Base-by-base conservation (phyloP, 2,329 filamentous ascomycete genomes). In the Calonectria ilicicola region DNA sequence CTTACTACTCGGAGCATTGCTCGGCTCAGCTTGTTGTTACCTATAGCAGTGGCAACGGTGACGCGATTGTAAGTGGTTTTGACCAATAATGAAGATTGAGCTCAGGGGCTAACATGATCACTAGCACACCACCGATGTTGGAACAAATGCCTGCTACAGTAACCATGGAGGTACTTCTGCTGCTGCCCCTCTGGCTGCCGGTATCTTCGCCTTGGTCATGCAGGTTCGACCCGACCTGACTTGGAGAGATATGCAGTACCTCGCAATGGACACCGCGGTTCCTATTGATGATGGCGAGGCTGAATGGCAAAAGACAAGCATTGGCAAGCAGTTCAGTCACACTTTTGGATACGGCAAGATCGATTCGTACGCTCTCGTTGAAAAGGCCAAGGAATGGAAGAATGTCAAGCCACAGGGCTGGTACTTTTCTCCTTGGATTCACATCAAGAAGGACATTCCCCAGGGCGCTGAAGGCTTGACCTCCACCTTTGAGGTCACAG, bases 261-360 rank as follows among this genome's bases (percentile, higher is more conserved):
- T 99, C 62, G 93, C 94, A 69, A 89, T 98, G 82, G 87, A 96
- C 79, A 97, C 95, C 1, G 95, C 96, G 0, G 89, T 97, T 32
- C 95, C 94, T 1, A 88, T 98, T 67, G 93, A 97, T 72, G 91
- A 95, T 21, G 80, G 83, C 58, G 80, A 84, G 65, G 92, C 90
- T 42, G 93, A 95, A 75, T 98, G 96, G 94, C 93, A 97, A 82
- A 89, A 90, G 56, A 98, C 95, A 0, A 88, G 90, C 4, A 92
- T 94, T 73, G 96, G 95, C 76, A 95, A 93, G 84, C 92, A 95
- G 79, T 99, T 94, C 86, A 98, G 95, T 81, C 97, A 99, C 83
- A 95, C 95, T 58, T 99, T 94, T 85, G 97, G 96, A 51, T 99
- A 98, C 80, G 97, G 97, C 81, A 98, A 98, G 85, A 91, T 98